Conservation (phyloP, 805 yeast genomes). For the Kluyveromyces aestuarii region DNA sequence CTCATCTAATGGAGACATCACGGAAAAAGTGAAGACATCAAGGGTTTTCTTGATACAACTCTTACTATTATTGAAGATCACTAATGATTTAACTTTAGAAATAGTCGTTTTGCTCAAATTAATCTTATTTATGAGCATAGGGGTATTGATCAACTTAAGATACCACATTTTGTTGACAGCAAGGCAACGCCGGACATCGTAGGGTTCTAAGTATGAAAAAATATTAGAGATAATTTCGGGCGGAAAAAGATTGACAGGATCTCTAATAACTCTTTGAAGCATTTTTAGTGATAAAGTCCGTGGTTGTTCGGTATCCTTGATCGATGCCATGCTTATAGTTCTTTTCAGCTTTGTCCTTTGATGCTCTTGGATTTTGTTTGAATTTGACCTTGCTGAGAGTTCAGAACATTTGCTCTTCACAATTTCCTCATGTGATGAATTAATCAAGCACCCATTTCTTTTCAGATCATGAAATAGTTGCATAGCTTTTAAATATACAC, state of each 20-base stretch:
- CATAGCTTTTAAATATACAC: neutral
- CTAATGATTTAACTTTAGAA: conserved; percentile 11
- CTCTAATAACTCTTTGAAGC: neutral
- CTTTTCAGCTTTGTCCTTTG: neutral
- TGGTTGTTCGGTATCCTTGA: neutral
- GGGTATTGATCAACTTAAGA: conserved; percentile 10
- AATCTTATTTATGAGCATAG: conserved; percentile 14
- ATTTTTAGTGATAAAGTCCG: neutral
- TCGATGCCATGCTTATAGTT: neutral
- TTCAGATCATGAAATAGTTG: neutral
- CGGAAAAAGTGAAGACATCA: conserved; percentile 10
- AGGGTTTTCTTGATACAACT: neutral
- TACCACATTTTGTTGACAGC: conserved; percentile 19
- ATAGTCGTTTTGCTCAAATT: conserved; percentile 10
- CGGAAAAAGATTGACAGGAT: conserved; percentile 17
- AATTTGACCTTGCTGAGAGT: neutral
- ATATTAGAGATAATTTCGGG: conserved; percentile 18
- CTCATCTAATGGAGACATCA: conserved; percentile 19
- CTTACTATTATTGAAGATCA: conserved; percentile 8
- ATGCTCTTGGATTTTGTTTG: too few species aligned
- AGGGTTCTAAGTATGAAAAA: conserved; percentile 11
- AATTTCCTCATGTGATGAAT: neutral
- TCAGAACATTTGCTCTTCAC: neutral
- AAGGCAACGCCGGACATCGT: conserved; percentile 13
- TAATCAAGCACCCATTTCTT: neutral